These are phyloP conservation scores for Debaryomyces sp. DNA, from an alignment of 1,139 yeast species.

Conservation along the genomic window DNA sequence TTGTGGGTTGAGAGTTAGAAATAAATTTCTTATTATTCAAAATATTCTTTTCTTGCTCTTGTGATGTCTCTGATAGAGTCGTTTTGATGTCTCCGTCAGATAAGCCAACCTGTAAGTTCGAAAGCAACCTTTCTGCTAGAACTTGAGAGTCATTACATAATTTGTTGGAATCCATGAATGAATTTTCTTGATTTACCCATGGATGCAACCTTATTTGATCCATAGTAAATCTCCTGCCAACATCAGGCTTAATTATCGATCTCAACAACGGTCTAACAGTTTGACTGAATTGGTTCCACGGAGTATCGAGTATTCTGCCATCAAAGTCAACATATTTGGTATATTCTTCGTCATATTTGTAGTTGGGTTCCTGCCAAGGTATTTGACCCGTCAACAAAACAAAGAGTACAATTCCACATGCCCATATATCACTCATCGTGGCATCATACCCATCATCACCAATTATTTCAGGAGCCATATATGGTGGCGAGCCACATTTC, in stretches of 20 bases:
- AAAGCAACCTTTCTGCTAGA: slow-evolving; percentile 43
- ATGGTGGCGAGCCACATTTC: slow-evolving; percentile 91
- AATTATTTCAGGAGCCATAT: slow-evolving; percentile 88
- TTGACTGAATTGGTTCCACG: slow-evolving; percentile 55
- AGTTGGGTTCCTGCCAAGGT: slow-evolving; percentile 64
- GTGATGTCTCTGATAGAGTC: not conserved
- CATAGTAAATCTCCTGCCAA: slow-evolving; percentile 41
- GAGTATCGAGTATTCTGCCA: slow-evolving; percentile 46
- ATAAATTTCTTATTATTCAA: slow-evolving; percentile 16
- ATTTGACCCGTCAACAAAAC: slow-evolving; percentile 63
- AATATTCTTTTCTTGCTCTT: not conserved
- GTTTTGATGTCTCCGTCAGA: slow-evolving; percentile 29
- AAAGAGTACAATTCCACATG: slow-evolving; percentile 64
- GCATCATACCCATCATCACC: slow-evolving; percentile 85
- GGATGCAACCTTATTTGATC: slow-evolving; percentile 47
- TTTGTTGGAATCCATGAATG: slow-evolving; percentile 43
- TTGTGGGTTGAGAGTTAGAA: slow-evolving; percentile 35
- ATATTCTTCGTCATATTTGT: slow-evolving; percentile 50
- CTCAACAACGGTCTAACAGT: slow-evolving; percentile 52
- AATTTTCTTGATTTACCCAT: slow-evolving; percentile 50
- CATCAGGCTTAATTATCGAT: slow-evolving; percentile 50
- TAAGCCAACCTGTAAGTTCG: slow-evolving; percentile 49
- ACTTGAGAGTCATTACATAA: slow-evolving; percentile 52
- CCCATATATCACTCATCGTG: slow-evolving; percentile 66
- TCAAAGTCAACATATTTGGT: slow-evolving; percentile 38